Conservation (phyloP, 78 protist species). For the Guillardia theta region DNA sequence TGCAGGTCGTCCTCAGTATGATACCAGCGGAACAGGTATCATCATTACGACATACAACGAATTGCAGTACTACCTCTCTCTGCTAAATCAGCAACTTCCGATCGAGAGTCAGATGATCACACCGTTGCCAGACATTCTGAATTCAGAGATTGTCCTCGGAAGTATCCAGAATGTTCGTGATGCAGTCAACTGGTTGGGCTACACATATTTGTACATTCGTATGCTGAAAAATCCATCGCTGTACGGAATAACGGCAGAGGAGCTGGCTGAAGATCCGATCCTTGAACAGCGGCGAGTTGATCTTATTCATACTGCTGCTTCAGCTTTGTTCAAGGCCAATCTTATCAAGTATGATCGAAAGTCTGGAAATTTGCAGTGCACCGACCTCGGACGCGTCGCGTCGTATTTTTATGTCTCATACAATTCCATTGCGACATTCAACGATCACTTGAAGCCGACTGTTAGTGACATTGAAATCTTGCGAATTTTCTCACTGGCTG, state of each 20-base stretch:
- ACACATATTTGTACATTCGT: slow-evolving; percentile 94
- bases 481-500: slow-evolving; percentile 73
- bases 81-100: slow-evolving; percentile 96
- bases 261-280: slow-evolving; percentile 55
- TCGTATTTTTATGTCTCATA: slow-evolving; percentile 93
- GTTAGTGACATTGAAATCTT: slow-evolving; percentile 91
- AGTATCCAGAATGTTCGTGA: slow-evolving; percentile 84
- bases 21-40: slow-evolving; percentile 69
- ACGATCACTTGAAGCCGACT: slow-evolving; percentile 82
- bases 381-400: slow-evolving; percentile 87
- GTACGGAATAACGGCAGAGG: slow-evolving; percentile 81
- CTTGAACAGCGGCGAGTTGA: slow-evolving; percentile 80
- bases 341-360: slow-evolving; percentile 60
- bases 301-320: slow-evolving; percentile 92
- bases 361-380: slow-evolving; percentile 24
- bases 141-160: slow-evolving; percentile 85
- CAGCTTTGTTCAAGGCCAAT: slow-evolving; percentile 74
- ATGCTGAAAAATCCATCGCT: slow-evolving; percentile 91
- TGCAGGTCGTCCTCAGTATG: slow-evolving; percentile 91
- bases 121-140: slow-evolving; percentile 89
- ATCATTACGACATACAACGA: slow-evolving; percentile 88
- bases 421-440: slow-evolving; percentile 78
- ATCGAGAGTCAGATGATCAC: slow-evolving; percentile 88
- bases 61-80: slow-evolving; percentile 91
- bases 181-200: slow-evolving; percentile 92